Percentiles rank a stretch among this genome's conserved stretches.
Evolutionary conservation across 2,329 filamentous ascomycete genomes (phyloP).

Genomic region (Phoma sp.): DNA sequence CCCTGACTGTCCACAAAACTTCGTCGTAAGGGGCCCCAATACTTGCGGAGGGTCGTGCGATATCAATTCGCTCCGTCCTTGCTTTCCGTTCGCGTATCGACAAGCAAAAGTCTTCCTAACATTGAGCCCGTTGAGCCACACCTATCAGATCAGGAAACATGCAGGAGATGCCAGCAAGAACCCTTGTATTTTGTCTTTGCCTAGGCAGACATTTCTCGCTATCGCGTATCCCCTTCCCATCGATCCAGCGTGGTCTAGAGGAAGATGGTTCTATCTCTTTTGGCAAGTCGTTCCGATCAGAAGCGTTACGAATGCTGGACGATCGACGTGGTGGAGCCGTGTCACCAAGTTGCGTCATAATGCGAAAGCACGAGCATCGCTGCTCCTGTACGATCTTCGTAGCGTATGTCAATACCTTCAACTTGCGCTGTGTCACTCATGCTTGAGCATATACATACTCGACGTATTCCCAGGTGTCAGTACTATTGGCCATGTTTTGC

Average conservation of each 20-base stretch:
- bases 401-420: background rate
- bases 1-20: background rate
- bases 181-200: background rate
- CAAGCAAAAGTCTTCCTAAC: background rate
- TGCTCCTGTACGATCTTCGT: background rate
- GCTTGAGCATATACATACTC: background rate
- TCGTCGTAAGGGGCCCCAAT: background rate
- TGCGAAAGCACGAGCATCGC: conserved; percentile 9
- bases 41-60: background rate
- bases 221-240: background rate
- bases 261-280: background rate
- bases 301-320: too few species aligned
- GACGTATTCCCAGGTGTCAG: background rate
- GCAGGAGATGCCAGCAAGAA: background rate
- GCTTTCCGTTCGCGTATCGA: background rate
- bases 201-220: background rate
- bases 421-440: conserved; percentile 13
- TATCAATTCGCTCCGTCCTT: background rate
- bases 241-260: background rate
- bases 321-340: background rate
- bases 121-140: background rate
- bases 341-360: conserved; percentile 9
- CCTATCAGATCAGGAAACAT: background rate
- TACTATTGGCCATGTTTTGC: conserved; percentile 3
- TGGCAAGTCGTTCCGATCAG: background rate